Percentiles rank a stretch among this genome's conserved stretches.
Evolutionary conservation across 352 stramenopile genomes (phyloP).

Genomic region (Pythium scleroteichum): DNA sequence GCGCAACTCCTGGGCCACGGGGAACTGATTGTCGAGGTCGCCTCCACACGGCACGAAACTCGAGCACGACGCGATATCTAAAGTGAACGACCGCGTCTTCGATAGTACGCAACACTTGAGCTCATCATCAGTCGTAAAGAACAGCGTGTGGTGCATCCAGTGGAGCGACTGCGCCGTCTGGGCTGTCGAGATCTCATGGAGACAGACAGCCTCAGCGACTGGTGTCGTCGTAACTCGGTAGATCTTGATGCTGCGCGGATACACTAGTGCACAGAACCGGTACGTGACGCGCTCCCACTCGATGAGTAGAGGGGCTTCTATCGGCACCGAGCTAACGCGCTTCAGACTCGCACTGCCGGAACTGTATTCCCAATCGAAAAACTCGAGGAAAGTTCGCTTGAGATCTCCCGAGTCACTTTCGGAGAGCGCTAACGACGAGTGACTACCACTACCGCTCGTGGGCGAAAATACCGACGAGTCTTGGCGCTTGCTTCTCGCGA

Average conservation of each 20-base stretch:
- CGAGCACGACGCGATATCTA: constrained; percentile 58
- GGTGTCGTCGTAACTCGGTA: constrained; percentile 37
- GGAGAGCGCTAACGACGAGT: constrained; percentile 24
- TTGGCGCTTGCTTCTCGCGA: constrained; percentile 45
- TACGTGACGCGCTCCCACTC: constrained; percentile 58
- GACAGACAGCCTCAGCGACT: constrained; percentile 34
- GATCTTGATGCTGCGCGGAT: constrained; percentile 45
- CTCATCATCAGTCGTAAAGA: constrained; percentile 55
- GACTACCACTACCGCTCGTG: constrained; percentile 32
- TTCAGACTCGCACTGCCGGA: constrained; percentile 19
- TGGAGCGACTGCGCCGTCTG: constrained; percentile 42
- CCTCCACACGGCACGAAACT: constrained; percentile 11
- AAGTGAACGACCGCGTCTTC: constrained; percentile 51
- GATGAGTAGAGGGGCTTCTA: constrained; percentile 61
- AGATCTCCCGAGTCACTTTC: constrained; percentile 40
- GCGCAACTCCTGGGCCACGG: constrained; percentile 35
- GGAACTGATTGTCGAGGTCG: constrained; percentile 37
- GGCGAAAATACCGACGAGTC: constrained; percentile 54
- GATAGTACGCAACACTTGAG: constrained; percentile 72
- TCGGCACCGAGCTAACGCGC: constrained; percentile 26
- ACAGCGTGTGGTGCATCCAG: constrained; percentile 75
- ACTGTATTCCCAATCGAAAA: constrained; percentile 61
- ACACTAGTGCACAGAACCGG: constrained; percentile 63
- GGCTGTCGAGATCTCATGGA: constrained; percentile 60
- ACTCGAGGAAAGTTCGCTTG: constrained; percentile 65